Evolutionary conservation across 2,329 filamentous ascomycete species (phyloP).

Genomic region (Trichophyton equinum): DNA sequence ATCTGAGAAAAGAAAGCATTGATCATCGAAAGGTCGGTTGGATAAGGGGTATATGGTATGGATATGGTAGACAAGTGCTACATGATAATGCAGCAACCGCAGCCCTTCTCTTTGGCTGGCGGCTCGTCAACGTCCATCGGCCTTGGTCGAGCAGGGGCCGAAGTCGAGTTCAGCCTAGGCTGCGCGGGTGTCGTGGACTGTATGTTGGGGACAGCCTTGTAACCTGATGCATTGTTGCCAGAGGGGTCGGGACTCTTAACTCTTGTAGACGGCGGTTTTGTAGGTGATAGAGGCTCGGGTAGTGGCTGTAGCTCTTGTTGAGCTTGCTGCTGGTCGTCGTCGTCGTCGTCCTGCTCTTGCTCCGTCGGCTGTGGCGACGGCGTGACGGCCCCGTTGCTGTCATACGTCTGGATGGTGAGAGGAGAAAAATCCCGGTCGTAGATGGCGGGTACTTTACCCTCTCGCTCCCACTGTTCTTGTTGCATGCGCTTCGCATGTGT

Average conservation of each 20-base stretch:
- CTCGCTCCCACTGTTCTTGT: slow-evolving; percentile 89
- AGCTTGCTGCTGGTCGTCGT: not conserved
- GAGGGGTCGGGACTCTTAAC: slow-evolving; percentile 29
- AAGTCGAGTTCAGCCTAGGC: slow-evolving; percentile 17
- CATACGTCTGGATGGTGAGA: slow-evolving; percentile 42
- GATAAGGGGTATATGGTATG: not conserved
- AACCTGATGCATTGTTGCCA: slow-evolving; percentile 30
- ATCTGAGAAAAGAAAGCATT: not conserved
- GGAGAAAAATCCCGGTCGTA: slow-evolving; percentile 84
- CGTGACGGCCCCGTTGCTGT: slow-evolving; percentile 13
- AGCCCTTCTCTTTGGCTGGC: slow-evolving; percentile 48
- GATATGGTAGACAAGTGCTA: slow-evolving; percentile 21
- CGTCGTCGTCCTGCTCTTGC: not conserved
- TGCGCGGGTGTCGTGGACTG: slow-evolving; percentile 24
- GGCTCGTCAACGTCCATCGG: slow-evolving; percentile 43
- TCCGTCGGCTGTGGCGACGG: slow-evolving; percentile 13
- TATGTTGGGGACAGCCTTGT: slow-evolving; percentile 37
- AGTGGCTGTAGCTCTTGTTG: not conserved
- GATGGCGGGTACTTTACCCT: slow-evolving; percentile 70
- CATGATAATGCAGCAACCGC: slow-evolving; percentile 65
- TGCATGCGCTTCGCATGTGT: slow-evolving; percentile 84
- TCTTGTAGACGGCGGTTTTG: slow-evolving; percentile 24
- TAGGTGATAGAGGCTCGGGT: slow-evolving; percentile 17
- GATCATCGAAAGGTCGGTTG: not conserved
- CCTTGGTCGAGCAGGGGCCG: slow-evolving; percentile 28